Conservation (phyloP, 345 rosid species). For the Brassica rapa region DNA sequence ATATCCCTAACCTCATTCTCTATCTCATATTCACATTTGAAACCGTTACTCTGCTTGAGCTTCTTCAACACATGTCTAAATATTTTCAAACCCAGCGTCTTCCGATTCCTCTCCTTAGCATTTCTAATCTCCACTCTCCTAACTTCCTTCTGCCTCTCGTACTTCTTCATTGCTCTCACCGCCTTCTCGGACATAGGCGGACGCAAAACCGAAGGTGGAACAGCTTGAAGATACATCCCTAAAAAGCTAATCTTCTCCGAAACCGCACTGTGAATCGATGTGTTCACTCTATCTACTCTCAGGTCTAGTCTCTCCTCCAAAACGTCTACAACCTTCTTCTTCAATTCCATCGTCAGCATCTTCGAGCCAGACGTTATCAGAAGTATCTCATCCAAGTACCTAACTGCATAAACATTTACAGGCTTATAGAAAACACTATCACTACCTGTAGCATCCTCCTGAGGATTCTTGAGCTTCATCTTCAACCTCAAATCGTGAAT, state of each 20-base stretch:
- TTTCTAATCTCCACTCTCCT: conserved; percentile 67
- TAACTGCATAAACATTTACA: conserved; percentile 61
- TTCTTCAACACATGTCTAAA: conserved; percentile 74
- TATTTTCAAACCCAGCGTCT: conserved; percentile 71
- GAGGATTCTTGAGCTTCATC: conserved; percentile 52
- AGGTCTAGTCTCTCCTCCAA: conserved; percentile 62
- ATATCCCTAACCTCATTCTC: conserved; percentile 67
- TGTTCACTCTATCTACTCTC: conserved; percentile 64
- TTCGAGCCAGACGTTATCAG: conserved; percentile 78
- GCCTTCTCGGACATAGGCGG: conserved; percentile 88
- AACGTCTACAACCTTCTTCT: conserved; percentile 51
- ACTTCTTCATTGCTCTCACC: conserved; percentile 82
- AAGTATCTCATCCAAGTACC: conserved; percentile 91
- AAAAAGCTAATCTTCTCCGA: conserved; percentile 77
- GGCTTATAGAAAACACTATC: conserved; percentile 61
- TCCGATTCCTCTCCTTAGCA: conserved; percentile 82
- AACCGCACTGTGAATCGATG: conserved; percentile 75
- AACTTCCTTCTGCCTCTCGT: conserved; percentile 86
- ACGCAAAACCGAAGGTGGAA: conserved; percentile 77
- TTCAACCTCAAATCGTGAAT: conserved; percentile 63
- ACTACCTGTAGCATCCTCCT: conserved; percentile 34
- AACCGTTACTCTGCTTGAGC: conserved; percentile 57
- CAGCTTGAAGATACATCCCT: conserved; percentile 90
- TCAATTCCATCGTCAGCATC: conserved; percentile 62
- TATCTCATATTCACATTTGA: conserved; percentile 56